These are phyloP conservation scores for Fraxinus albicans DNA, from an alignment of 305 asterid species.

Conservation along the genomic window DNA sequence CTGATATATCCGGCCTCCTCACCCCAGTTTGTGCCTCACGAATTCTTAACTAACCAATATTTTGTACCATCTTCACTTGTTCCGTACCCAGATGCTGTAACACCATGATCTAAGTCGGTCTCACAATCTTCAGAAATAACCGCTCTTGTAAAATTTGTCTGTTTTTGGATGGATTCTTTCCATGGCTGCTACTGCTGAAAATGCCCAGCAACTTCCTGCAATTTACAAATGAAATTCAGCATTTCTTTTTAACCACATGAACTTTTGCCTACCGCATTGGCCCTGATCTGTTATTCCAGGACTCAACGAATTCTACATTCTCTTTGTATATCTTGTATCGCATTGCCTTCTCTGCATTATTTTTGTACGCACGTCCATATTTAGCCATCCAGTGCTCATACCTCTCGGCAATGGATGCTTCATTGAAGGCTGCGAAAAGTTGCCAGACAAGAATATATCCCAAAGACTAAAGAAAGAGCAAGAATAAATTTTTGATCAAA, in stretches of 20 bases:
- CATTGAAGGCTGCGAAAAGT: not conserved
- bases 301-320: conserved; percentile 26
- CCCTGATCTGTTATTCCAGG: not conserved
- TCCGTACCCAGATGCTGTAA: conserved; percentile 34
- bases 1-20: conserved; percentile 30
- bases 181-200: too few species aligned
- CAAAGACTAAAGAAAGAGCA: not conserved
- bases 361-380: conserved; percentile 3
- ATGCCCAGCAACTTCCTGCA: too few species aligned
- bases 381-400: conserved; percentile 13
- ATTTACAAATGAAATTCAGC: too few species aligned
- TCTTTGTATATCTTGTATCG: conserved; percentile 25
- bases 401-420: not conserved
- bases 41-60: conserved; percentile 37
- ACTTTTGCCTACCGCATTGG: too few species aligned
- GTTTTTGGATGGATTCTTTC: too few species aligned
- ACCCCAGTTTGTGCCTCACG: conserved; percentile 38
- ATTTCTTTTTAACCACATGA: too few species aligned
- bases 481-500: not conserved
- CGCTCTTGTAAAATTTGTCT: conserved; percentile 27
- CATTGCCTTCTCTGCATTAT: conserved; percentile 17
- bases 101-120: conserved; percentile 33
- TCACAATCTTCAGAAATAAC: conserved; percentile 33
- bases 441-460: not conserved
- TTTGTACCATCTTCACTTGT: conserved; percentile 26